Conservation (phyloP, 2,329 filamentous ascomycete genomes). For the Trichothecium sympodiale region DNA sequence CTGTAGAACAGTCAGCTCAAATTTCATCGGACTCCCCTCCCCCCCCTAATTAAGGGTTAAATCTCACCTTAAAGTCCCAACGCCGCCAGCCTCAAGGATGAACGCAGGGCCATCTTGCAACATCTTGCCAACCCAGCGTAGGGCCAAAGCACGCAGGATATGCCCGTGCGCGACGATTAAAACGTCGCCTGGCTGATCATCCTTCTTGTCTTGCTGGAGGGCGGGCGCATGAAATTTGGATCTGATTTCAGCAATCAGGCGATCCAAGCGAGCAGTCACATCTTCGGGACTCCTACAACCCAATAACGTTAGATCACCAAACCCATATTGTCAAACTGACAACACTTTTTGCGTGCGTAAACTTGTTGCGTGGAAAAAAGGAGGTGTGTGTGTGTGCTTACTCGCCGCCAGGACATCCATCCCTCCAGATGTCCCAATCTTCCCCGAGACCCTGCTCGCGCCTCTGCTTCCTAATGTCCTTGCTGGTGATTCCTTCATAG, state of each 20-base stretch:
- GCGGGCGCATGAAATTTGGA: slow-evolving; percentile 50
- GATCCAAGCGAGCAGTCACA: slow-evolving; percentile 61
- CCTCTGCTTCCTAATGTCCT: slow-evolving; percentile 51
- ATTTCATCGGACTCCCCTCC: neutral
- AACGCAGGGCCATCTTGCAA: slow-evolving; percentile 68
- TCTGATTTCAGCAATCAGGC: slow-evolving; percentile 65
- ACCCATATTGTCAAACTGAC: too few species aligned
- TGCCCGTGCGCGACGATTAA: slow-evolving; percentile 79
- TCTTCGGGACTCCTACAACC: slow-evolving; percentile 56
- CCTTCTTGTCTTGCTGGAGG: slow-evolving; percentile 41
- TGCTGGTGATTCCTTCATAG: slow-evolving; percentile 71
- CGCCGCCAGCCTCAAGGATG: slow-evolving; percentile 79
- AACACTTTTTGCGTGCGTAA: neutral
- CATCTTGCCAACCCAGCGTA: slow-evolving; percentile 69
- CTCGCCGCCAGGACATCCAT: slow-evolving; percentile 80
- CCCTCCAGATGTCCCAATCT: slow-evolving; percentile 79
- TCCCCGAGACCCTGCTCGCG: slow-evolving; percentile 44
- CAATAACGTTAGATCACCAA: too few species aligned
- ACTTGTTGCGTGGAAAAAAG: neutral
- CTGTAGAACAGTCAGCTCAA: slow-evolving; percentile 24
- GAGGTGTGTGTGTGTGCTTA: slow-evolving; percentile 28
- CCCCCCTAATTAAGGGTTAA: neutral
- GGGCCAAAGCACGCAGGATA: slow-evolving; percentile 77
- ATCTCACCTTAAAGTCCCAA: slow-evolving; percentile 62
- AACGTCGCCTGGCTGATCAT: slow-evolving; percentile 25